Base-by-base conservation (phyloP, 345 rosid genomes). In the Gossypium stocksii region DNA sequence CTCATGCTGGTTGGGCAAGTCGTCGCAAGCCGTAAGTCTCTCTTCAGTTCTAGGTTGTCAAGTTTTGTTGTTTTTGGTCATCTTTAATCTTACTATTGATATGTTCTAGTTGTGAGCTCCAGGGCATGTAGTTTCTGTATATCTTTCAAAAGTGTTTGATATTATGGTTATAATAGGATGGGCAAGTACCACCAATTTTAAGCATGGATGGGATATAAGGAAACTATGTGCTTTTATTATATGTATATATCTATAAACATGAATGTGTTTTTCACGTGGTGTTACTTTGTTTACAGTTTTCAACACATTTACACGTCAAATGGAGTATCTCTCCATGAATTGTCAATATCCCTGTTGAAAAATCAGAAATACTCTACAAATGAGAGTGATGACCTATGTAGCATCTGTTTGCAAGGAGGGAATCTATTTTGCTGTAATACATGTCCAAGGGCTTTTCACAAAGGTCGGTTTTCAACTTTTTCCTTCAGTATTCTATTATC, bases 311-410 rank as follows among this genome's bases (percentile, higher is more conserved):
- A 90, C 82, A 95, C 97, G 68, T 93, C 99, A 61, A 95, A 95
- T 82, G 99, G 99, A 8, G 99, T 95, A 20, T 93, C 99, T 79
- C 97, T 95, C 58, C 99, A 93, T 84, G 99, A 95, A 81, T 81
- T 90, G 77, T 85, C 99, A 46, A 63, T 95, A 77, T 84, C 85
- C 76, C 74, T 91, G 58, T 81, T 89, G 64, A 93, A 82, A 83
- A 81, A 73, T 54, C 81, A 84, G 77, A 86, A 78, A 81, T 81
- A 89, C 54, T 83, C 95, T 49, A 41, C 82, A 53, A 76, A 52
- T 22, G 96, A 93, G 71, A 93, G 88, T 85, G 99, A 95, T 81
- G 98, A 93, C 60, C 88, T 91, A 46, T 95, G 99, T 77, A 85
- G 85, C 78, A 79, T 95, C 65, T 95, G 98, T 81, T 74, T 76